These are phyloP conservation scores for Adansonia madagascariensis DNA, from an alignment of 441 rosid genomes.

Conservation along the genomic window DNA sequence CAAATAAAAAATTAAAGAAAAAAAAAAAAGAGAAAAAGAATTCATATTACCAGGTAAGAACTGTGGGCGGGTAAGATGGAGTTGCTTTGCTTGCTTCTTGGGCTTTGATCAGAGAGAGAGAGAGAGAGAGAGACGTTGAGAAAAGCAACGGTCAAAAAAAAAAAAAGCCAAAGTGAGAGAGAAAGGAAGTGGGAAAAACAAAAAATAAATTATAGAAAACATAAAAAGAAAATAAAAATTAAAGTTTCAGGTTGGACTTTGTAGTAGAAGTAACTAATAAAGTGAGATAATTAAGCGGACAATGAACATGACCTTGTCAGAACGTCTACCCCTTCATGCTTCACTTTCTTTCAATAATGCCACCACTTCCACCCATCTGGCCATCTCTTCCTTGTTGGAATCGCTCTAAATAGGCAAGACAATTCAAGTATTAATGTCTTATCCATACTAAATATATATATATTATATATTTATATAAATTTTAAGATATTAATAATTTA, in stretches of 20 bases:
- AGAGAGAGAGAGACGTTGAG: slow-evolving; percentile 36
- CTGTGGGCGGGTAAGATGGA: slow-evolving; percentile 22
- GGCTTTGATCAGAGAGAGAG: slow-evolving; percentile 20
- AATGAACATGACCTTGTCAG: slow-evolving; percentile 28
- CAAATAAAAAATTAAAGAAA: neutral
- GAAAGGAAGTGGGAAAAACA: slow-evolving; percentile 22
- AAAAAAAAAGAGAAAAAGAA: neutral
- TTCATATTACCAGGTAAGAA: slow-evolving; percentile 22
- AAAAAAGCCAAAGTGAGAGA: slow-evolving; percentile 19
- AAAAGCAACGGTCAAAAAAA: slow-evolving; percentile 64
- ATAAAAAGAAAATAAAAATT: slow-evolving; percentile 5
- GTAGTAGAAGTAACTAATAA: neutral
- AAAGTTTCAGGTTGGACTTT: slow-evolving; percentile 15
- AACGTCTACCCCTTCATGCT: slow-evolving; percentile 35
- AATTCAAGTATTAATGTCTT: too few species aligned
- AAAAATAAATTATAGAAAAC: neutral
- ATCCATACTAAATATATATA: too few species aligned
- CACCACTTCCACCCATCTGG: slow-evolving; percentile 52
- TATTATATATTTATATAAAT: too few species aligned
- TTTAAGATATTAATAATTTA: too few species aligned
- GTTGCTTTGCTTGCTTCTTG: slow-evolving; percentile 1
- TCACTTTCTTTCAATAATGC: slow-evolving; percentile 40
- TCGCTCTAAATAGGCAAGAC: neutral
- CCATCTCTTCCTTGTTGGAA: neutral
- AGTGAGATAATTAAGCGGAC: slow-evolving; percentile 26